These are phyloP conservation scores for Sphagnum fallax DNA, from an alignment of 228 moss, liverwort and hornwort genomes.

Conservation along the genomic window DNA sequence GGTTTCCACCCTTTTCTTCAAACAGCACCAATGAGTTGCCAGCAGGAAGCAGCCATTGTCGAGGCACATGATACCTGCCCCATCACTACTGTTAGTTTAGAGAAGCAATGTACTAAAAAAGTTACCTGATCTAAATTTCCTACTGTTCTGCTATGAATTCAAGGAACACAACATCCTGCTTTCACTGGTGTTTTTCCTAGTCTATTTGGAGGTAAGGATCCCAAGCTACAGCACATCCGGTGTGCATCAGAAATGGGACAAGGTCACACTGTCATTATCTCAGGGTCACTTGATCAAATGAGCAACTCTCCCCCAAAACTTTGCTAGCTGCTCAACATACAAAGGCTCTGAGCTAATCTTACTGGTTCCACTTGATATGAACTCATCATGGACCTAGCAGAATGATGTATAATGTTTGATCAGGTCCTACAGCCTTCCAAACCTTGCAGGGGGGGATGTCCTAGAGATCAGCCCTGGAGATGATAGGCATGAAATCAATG, in stretches of 20 bases:
- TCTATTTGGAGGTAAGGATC: not conserved
- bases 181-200: not conserved
- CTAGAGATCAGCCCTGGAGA: too few species aligned
- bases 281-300: not conserved
- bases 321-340: not conserved
- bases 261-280: not conserved
- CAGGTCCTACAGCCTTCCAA: too few species aligned
- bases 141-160: too few species aligned
- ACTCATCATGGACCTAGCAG: too few species aligned
- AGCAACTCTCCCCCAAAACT: not conserved
- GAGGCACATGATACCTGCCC: constrained; percentile 77
- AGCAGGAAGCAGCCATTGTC: constrained; percentile 69
- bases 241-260: not conserved
- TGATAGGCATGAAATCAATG: too few species aligned
- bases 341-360: not conserved
- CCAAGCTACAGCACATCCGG: not conserved
- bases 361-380: not conserved
- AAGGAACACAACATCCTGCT: not conserved
- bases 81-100: too few species aligned
- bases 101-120: too few species aligned
- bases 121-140: too few species aligned
- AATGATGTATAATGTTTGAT: too few species aligned
- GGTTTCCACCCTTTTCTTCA: constrained; percentile 75
- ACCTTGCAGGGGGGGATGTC: too few species aligned
- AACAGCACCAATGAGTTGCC: constrained; percentile 72